Percentiles rank a stretch among this genome's conserved stretches.
Conservation (phyloP, 345 rosid species). For the Bruguiera sexangula region DNA sequence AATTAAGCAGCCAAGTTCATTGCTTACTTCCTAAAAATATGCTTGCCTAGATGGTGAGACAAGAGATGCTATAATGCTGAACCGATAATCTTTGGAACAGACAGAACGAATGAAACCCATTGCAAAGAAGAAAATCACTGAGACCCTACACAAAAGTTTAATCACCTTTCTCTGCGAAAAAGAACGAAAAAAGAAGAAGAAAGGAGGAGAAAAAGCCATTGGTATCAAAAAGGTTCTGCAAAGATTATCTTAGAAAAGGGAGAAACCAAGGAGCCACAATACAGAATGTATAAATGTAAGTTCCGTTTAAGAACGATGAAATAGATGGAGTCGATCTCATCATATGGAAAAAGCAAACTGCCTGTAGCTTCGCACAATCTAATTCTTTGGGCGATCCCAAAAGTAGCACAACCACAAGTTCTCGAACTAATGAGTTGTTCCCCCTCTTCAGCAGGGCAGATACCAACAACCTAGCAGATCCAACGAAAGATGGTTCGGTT, state of each 20-base stretch:
- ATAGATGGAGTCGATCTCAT: conserved; percentile 1
- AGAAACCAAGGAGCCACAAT: not conserved
- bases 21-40: conserved; percentile 26
- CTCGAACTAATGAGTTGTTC: too few species aligned
- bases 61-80: conserved; percentile 10
- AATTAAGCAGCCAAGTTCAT: conserved; percentile 8
- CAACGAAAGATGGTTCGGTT: too few species aligned
- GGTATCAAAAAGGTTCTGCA: conserved; percentile 2
- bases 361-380: not conserved
- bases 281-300: too few species aligned
- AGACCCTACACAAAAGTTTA: conserved; percentile 14
- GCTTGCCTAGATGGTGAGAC: conserved; percentile 16
- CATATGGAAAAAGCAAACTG: not conserved
- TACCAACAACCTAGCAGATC: too few species aligned
- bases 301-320: not conserved
- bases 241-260: not conserved
- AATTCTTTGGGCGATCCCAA: not conserved
- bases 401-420: not conserved
- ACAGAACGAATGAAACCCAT: conserved; percentile 11
- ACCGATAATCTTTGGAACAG: conserved; percentile 13
- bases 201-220: not conserved
- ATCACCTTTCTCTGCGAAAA: not conserved
- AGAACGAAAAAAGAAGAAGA: not conserved
- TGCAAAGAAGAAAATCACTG: conserved; percentile 3
- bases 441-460: too few species aligned